Percentiles rank a stretch among this genome's conserved stretches.
phyloP scores from a whole-genome alignment of 768 basidiomycete genomes.

The Panus rudis region DNA sequence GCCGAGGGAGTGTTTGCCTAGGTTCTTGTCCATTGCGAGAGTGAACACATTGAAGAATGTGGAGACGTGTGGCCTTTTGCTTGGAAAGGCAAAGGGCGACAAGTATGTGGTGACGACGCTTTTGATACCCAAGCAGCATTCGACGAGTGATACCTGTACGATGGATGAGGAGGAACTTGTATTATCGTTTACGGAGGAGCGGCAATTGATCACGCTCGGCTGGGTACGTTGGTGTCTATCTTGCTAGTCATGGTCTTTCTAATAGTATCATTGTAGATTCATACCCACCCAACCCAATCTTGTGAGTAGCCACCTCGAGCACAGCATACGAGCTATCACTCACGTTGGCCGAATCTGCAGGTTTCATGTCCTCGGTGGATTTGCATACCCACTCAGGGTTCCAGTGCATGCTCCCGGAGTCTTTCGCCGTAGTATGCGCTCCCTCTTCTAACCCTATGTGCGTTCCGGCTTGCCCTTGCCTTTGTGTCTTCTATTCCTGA shows the following conservation, averaged over 20 bases:
- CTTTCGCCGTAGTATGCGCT: conserved; percentile 89
- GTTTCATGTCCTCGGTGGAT: conserved; percentile 94
- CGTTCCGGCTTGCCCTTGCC: conserved; percentile 16
- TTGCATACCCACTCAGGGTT: conserved; percentile 88
- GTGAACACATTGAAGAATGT: conserved; percentile 71
- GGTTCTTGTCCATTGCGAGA: conserved; percentile 71
- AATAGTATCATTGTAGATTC: conserved; percentile 50
- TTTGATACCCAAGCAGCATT: conserved; percentile 82
- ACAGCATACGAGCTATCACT: neutral
- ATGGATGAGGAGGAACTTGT: conserved; percentile 90
- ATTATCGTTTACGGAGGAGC: conserved; percentile 75
- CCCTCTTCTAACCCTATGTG: conserved; percentile 73
- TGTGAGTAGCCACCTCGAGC: conserved; percentile 43
- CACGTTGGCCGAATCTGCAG: conserved; percentile 24
- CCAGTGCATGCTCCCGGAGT: conserved; percentile 85
- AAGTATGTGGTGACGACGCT: conserved; percentile 73
- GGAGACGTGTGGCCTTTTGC: conserved; percentile 82
- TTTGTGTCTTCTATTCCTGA: conserved; percentile 1
- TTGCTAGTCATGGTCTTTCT: neutral
- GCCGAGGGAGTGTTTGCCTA: conserved; percentile 64
- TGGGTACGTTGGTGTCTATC: conserved; percentile 55
- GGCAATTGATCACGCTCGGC: conserved; percentile 78
- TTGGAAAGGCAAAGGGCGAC: conserved; percentile 59
- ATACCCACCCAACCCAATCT: conserved; percentile 86
- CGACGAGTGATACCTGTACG: conserved; percentile 86